phyloP scores from a whole-genome alignment of 1,139 yeast species.

The Tardiomyces digboiensis region DNA sequence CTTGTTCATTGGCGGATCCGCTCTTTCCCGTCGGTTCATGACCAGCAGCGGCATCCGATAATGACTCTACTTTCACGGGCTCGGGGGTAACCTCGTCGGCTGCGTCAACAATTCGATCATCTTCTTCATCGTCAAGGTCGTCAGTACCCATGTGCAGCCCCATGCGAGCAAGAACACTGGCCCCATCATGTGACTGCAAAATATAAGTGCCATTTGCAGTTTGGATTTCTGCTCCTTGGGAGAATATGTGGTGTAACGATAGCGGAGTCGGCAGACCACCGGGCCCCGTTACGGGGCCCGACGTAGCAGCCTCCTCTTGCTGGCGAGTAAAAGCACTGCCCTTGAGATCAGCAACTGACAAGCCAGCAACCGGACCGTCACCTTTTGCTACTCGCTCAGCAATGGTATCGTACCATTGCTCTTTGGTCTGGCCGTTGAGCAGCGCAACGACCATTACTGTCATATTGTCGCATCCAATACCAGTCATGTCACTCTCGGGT shows the following conservation, averaged over 20 bases:
- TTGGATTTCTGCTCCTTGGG: background rate
- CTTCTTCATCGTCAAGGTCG: background rate
- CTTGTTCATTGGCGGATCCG: too few species aligned
- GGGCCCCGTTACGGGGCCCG: background rate
- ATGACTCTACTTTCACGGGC: too few species aligned
- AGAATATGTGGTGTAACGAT: background rate
- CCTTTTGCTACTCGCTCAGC: slow-evolving; percentile 38
- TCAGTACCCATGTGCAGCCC: background rate
- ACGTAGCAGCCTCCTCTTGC: background rate
- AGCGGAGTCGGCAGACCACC: background rate
- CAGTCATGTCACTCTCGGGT: slow-evolving; percentile 85
- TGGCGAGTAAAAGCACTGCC: background rate
- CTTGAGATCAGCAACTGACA: background rate
- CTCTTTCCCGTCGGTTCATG: too few species aligned
- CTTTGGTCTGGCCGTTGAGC: slow-evolving; percentile 63
- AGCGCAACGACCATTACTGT: slow-evolving; percentile 86
- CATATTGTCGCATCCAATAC: slow-evolving; percentile 98
- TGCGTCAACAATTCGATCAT: background rate
- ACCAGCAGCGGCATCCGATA: too few species aligned
- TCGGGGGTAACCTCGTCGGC: too few species aligned
- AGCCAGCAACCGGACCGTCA: slow-evolving; percentile 33
- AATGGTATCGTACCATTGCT: slow-evolving; percentile 78
- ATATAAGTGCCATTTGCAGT: background rate
- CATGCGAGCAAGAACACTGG: background rate
- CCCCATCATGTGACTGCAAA: background rate